phyloP scores from a whole-genome alignment of 2,329 filamentous ascomycete genomes.

The Colletotrichum graminicola region DNA sequence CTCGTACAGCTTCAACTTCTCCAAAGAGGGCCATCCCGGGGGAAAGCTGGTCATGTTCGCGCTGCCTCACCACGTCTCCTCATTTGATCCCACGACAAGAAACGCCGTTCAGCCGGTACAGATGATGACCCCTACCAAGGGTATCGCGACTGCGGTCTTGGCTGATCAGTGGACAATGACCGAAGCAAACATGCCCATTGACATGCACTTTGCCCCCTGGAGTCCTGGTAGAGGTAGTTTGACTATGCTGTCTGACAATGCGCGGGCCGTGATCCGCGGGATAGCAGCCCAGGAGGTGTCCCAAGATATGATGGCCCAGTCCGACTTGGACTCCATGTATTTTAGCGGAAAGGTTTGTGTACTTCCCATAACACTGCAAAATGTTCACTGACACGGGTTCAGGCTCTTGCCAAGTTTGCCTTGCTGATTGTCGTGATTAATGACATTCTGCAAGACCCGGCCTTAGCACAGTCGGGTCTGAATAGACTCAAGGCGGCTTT shows the following conservation, averaged over 20 bases:
- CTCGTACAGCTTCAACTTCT: constrained; percentile 79
- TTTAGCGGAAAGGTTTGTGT: constrained; percentile 82
- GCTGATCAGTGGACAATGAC: constrained; percentile 82
- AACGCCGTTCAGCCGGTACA: constrained; percentile 68
- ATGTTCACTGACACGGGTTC: constrained; percentile 1
- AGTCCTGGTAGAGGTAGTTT: constrained; percentile 64
- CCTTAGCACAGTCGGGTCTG: constrained; percentile 69
- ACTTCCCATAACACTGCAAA: neutral
- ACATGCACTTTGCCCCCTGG: constrained; percentile 86
- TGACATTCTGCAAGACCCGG: constrained; percentile 70
- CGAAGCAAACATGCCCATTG: constrained; percentile 77
- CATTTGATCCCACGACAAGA: constrained; percentile 72
- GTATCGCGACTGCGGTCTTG: constrained; percentile 78
- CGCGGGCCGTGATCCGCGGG: constrained; percentile 69
- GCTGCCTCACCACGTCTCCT: constrained; percentile 85
- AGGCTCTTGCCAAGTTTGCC: constrained; percentile 83
- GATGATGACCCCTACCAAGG: constrained; percentile 88
- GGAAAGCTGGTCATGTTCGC: constrained; percentile 84
- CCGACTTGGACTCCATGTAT: constrained; percentile 88
- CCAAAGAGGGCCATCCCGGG: constrained; percentile 73
- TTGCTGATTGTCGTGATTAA: constrained; percentile 74
- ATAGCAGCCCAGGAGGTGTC: constrained; percentile 79
- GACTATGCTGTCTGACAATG: constrained; percentile 62
- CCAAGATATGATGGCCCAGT: constrained; percentile 80
- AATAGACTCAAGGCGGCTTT: constrained; percentile 75